phyloP scores from a whole-genome alignment of 1,284 basidiomycete genomes.

The Hemileia vastatrix region DNA sequence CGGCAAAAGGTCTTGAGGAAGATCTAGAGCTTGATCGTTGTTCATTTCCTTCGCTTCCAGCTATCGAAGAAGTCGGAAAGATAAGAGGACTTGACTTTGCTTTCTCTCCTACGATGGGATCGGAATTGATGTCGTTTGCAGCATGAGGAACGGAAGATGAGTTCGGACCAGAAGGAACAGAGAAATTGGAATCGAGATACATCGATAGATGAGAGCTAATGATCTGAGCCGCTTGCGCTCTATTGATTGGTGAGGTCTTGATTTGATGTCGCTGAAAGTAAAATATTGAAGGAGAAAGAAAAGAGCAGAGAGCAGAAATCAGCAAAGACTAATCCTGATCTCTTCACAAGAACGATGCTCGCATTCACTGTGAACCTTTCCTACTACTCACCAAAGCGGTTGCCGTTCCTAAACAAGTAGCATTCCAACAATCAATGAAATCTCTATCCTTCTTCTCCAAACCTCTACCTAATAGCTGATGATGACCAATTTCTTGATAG shows the following conservation, averaged over 20 bases:
- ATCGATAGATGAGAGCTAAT: neutral
- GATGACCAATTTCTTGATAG: slow-evolving; percentile 31
- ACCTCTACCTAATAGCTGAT: slow-evolving; percentile 28
- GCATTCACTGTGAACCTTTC: no score
- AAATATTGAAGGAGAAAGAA: no score
- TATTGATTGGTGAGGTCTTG: neutral
- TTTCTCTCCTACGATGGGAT: no score
- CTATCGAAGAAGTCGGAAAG: no score
- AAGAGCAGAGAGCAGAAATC: no score
- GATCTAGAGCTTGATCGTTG: neutral
- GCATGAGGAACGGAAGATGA: neutral
- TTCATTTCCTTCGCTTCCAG: no score
- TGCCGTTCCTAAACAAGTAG: slow-evolving; percentile 23
- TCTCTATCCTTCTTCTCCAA: slow-evolving; percentile 29
- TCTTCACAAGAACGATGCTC: no score
- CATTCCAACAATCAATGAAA: slow-evolving; percentile 32
- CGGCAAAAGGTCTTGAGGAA: neutral
- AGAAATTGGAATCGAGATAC: neutral
- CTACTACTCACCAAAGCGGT: no score
- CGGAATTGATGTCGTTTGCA: no score
- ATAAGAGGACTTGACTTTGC: neutral
- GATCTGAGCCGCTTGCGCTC: neutral
- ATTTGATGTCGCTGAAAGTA: neutral
- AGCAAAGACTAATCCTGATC: no score
- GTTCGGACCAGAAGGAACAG: neutral